Evolutionary conservation across 495 filamentous ascomycete species (phyloP), one percentile per base, ranked within the genome.

Genomic region (Friedmanniomyces endolithicus): DNA sequence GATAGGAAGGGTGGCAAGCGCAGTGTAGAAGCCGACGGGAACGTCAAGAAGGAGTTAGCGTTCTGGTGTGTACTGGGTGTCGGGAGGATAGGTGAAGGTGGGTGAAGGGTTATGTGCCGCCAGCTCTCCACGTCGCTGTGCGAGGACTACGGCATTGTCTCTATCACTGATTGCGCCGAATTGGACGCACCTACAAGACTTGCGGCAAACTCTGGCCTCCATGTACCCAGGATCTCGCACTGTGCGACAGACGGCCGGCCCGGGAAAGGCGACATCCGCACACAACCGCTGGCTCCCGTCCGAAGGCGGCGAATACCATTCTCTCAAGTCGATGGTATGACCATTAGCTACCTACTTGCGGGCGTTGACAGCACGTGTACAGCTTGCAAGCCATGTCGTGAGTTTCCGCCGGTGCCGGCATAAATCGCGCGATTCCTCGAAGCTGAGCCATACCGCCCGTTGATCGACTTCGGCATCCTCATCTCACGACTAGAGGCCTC

Each of bases 41-140:
- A 72, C 60, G 80, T 78, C 62, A 84, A 78, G 68, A 81, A 84
- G 61, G 89, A 96, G 68, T 70, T 95, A 72, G 88, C 87, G 56
- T 96, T 94, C 75, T 97, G 92, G 90, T 84, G 84, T 75, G 90
- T 94, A 25, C 71, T 97, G 44, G 90, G 90, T 7, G 76, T 95
- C 41, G 92, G 92, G 27, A 82, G 81, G 65, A 87, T 96, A 3
- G 46, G 11, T 11, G 45, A 31, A 25, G 48, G 51, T n/a, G 9
- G 50, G 34, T 41, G 27, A 41, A 19, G 37, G 20, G 2, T 6
- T 6, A 3, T 4, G n/a, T 31, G 22, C 3, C 45, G 45, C 6
- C 22, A 20, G 14, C 20, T 48, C 37, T 41, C 27, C 6, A 14
- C 16, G 37, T 19, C 2, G 37, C 37, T 41, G 37, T n/a, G 12